phyloP scores from a whole-genome alignment of 495 filamentous ascomycete species.

The Aspergillus campestris region DNA sequence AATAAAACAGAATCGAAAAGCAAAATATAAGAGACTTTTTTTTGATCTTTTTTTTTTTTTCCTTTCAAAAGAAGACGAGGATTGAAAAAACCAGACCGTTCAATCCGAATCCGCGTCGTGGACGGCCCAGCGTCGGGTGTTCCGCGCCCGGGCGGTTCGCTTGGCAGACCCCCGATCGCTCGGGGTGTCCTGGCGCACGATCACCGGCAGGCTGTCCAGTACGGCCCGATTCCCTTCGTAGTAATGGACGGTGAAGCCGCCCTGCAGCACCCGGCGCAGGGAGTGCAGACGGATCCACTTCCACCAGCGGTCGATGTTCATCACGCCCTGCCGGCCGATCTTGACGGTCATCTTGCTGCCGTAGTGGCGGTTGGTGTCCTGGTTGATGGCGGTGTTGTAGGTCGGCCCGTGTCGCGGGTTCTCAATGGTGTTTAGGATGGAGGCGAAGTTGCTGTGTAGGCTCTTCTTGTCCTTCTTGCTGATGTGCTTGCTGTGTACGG shows the following conservation, averaged over 20 bases:
- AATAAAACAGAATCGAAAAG: no score
- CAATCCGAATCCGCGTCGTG: slow-evolving; percentile 15
- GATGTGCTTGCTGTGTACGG: slow-evolving; percentile 58
- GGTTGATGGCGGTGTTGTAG: slow-evolving; percentile 62
- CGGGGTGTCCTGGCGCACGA: slow-evolving; percentile 25
- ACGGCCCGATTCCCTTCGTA: slow-evolving; percentile 76
- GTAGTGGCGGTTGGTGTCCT: slow-evolving; percentile 63
- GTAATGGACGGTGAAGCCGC: slow-evolving; percentile 77
- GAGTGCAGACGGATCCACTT: slow-evolving; percentile 71
- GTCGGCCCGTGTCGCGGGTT: slow-evolving; percentile 64
- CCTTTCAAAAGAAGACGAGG: no score
- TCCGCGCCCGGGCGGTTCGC: slow-evolving; percentile 27
- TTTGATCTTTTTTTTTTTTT: no score
- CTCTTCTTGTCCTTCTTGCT: slow-evolving; percentile 72
- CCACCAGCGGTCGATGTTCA: slow-evolving; percentile 88
- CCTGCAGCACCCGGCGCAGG: slow-evolving; percentile 67
- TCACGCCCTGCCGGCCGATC: slow-evolving; percentile 59
- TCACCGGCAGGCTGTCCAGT: slow-evolving; percentile 60
- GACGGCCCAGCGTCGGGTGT: slow-evolving; percentile 27
- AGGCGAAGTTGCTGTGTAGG: slow-evolving; percentile 69
- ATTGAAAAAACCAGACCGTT: background rate
- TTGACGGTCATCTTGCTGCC: slow-evolving; percentile 72
- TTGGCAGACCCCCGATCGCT: slow-evolving; percentile 23
- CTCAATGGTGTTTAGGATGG: slow-evolving; percentile 78
- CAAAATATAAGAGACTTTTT: no score